phyloP scores from a whole-genome alignment of 1,139 yeast genomes.

The Suhomyces kunorum region DNA sequence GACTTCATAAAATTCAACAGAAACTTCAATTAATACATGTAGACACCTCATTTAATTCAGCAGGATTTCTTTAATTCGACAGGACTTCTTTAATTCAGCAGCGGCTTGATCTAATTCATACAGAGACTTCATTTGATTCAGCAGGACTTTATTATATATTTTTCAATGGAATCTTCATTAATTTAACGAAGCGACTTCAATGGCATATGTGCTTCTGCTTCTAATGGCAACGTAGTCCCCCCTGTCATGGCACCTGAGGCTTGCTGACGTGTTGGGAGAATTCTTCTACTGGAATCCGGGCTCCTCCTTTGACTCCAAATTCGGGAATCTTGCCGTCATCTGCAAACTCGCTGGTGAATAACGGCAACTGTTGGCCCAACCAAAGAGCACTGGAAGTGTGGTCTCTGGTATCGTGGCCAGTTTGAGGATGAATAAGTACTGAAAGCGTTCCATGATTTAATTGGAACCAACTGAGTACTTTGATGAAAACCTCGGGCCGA shows the following conservation, averaged over 20 bases:
- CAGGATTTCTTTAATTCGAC: no score
- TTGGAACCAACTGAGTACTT: constrained; percentile 35
- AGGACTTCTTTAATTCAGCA: no score
- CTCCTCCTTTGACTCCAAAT: constrained; percentile 30
- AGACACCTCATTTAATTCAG: no score
- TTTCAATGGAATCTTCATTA: no score
- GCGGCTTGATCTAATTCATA: no score
- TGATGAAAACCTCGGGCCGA: constrained; percentile 32
- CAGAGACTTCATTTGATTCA: no score
- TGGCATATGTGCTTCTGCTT: no score
- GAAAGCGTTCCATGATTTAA: constrained; percentile 32
- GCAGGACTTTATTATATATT: no score
- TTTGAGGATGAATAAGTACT: constrained; percentile 37
- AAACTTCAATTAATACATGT: no score
- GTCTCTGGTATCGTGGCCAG: constrained; percentile 31
- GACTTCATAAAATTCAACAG: no score
- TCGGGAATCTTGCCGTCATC: constrained; percentile 23
- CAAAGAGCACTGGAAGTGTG: constrained; percentile 34
- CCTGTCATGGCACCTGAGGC: constrained; percentile 2
- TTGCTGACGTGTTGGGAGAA: constrained; percentile 14
- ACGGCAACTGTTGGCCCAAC: constrained; percentile 30
- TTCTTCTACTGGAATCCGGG: constrained; percentile 19
- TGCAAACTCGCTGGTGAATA: constrained; percentile 24
- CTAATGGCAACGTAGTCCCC: no score
- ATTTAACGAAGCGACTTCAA: no score